Base-by-base conservation (phyloP, 257 asterid genomes). In the Linaria vulgaris region DNA sequence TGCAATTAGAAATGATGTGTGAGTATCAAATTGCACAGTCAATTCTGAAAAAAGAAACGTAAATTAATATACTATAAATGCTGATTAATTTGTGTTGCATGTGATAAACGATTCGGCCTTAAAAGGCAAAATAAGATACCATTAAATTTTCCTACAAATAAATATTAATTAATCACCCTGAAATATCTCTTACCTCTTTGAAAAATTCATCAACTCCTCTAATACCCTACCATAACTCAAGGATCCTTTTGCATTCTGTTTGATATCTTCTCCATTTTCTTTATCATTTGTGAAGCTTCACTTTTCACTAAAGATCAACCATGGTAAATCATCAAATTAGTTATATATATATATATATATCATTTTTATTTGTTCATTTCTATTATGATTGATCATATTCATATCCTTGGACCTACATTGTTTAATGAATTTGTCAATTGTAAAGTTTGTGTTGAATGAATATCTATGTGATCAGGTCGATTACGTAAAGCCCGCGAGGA, bases 161-260 rank as follows among this genome's bases (percentile, higher is more conserved):
- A 44, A 34, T 3, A 30, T 30, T 2, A 30, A 30, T 30, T 23
- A 66, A 44, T 49, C 62, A 61, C 66, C 77, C 78, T 76, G 45
- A 72, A 76, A 65, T 20, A 21, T 60, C 78, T 72, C 81, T 55
- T 67, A 43, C 54, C 74, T 75, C 25, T n/a, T 72, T 72, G 73
- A 72, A 72, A 22, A 12, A 5, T 68, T 39, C 72, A 54, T 67
- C 65, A 58, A 27, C 68, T 68, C 39, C 52, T 59, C 69, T 39
- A 59, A 37, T 65, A 7, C 68, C 49, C 24, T 46, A 53, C 81
- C 81, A 68, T 63, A 56, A 72, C 19, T 59, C 72, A 71, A 59
- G 78, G 78, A 76, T 76, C 77, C 59, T 34, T 37, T 49, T 14
- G n/a, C 66, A 31, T 60, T 51, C 69, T 64, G 20, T 71, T 54